phyloP scores from a whole-genome alignment of 345 rosid species.

The Populus alba region DNA sequence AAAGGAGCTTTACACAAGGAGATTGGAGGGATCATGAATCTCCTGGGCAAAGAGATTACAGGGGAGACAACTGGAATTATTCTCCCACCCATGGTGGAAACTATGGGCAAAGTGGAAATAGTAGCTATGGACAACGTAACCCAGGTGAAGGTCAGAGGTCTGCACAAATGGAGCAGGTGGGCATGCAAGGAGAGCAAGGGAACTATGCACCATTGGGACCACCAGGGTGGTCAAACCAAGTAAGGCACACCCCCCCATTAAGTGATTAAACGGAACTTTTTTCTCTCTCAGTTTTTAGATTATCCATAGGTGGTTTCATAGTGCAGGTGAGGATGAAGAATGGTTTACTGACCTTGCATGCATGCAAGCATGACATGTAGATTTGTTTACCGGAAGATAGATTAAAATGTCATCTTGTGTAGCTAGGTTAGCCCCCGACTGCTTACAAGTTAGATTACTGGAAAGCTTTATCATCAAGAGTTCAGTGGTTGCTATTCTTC shows the following conservation, averaged over 20 bases:
- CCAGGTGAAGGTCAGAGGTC: constrained; percentile 25
- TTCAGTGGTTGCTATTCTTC: background rate
- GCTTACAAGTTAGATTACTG: background rate
- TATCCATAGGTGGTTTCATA: background rate
- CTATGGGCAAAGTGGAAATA: constrained; percentile 31
- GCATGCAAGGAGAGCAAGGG: constrained; percentile 41
- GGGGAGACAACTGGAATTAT: constrained; percentile 34
- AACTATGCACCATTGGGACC: constrained; percentile 39
- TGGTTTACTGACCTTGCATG: background rate
- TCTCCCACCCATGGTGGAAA: constrained; percentile 31
- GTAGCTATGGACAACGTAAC: constrained; percentile 28
- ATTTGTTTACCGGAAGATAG: background rate
- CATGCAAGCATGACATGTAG: background rate
- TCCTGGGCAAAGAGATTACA: constrained; percentile 20
- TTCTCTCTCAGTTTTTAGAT: background rate
- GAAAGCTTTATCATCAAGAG: background rate
- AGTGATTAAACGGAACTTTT: background rate
- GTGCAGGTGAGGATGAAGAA: background rate
- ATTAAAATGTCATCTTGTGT: background rate
- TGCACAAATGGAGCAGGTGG: constrained; percentile 44
- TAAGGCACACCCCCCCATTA: constrained; percentile 21
- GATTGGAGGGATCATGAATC: constrained; percentile 18
- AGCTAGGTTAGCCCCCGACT: background rate
- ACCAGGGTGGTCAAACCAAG: constrained; percentile 35
- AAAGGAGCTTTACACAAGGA: constrained; percentile 43